Base-by-base conservation (phyloP, 2,329 filamentous ascomycete species). In the Colletotrichum camelliae region DNA sequence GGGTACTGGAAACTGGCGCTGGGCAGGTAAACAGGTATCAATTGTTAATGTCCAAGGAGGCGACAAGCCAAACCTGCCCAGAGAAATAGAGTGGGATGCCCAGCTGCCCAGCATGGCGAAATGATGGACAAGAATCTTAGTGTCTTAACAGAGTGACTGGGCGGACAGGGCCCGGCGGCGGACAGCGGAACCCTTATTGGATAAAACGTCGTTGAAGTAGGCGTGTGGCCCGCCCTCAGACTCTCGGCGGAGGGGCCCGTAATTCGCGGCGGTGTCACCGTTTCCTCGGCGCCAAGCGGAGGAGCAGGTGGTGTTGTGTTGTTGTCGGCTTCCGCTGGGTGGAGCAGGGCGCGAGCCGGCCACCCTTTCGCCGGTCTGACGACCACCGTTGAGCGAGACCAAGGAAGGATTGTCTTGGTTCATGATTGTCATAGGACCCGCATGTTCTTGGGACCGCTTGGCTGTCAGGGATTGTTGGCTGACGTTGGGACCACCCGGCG, bases 211-310 rank as follows among this genome's bases (percentile, higher is more conserved):
- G 31, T 64, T 35, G 15, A 70, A 70, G 31, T 43, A 57, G 18
- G 15, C 57, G 21, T 57, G 27, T 15, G 58, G 33, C 58, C 71
- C 60, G 67, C 60, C 60, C 48, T 37, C 33, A 60, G 29, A 66
- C 62, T 55, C 72, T 72, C 61, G 69, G 68, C 68, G 68, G 55
- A 72, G 72, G 37, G 13, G 55, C 13, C 72, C 62, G 68, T 33
- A 67, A 52, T 67, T 75, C 68, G 27, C 62, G 52, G 52, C 55
- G 62, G 39, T 67, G 55, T 72, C 55, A 67, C 31, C 61, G 55
- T 70, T 24, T 43, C 37, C 72, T 74, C 72, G 72, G 72, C 72
- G 72, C 72, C 72, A 74, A 74, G 72, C 48, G 48, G 65, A 73
- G 71, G 66, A 57, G 16, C 35, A 37, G n/a, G 27, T 37, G 33